Evolutionary conservation across 1,284 basidiomycete genomes (phyloP).

Genomic region (Peniophora sp.): DNA sequence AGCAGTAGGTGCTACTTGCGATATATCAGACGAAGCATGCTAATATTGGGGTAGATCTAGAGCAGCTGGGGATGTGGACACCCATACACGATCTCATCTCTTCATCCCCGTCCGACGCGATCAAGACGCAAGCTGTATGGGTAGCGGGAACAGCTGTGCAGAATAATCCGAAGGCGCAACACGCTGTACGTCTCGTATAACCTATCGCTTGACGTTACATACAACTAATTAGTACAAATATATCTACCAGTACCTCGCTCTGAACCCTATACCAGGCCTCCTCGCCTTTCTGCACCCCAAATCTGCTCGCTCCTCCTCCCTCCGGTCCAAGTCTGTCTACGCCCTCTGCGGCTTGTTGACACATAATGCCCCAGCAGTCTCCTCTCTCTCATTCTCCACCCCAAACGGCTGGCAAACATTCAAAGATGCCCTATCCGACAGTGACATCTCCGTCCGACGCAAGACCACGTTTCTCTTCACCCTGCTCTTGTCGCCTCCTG

Average conservation of each 20-base stretch:
- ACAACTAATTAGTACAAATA: not conserved
- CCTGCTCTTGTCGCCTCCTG: slow-evolving; percentile 46
- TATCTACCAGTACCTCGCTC: slow-evolving; percentile 70
- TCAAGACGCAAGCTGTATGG: slow-evolving; percentile 81
- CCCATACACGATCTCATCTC: slow-evolving; percentile 66
- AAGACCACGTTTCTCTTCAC: slow-evolving; percentile 85
- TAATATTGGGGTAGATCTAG: slow-evolving; percentile 61
- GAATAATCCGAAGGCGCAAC: slow-evolving; percentile 90
- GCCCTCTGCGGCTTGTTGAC: slow-evolving; percentile 80
- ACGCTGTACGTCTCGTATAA: slow-evolving; percentile 49
- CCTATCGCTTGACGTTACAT: not conserved
- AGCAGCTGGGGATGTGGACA: slow-evolving; percentile 81
- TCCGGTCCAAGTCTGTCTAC: slow-evolving; percentile 83
- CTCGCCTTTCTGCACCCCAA: slow-evolving; percentile 56
- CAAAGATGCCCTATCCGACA: slow-evolving; percentile 61
- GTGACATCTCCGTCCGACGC: slow-evolving; percentile 70
- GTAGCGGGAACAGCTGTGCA: slow-evolving; percentile 91
- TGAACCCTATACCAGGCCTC: slow-evolving; percentile 63
- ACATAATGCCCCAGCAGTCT: slow-evolving; percentile 71
- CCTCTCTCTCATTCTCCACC: slow-evolving; percentile 49
- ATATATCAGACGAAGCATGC: not conserved
- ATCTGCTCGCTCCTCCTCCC: slow-evolving; percentile 32
- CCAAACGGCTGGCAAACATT: slow-evolving; percentile 67
- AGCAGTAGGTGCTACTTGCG: slow-evolving; percentile 50
- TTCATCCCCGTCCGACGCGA: slow-evolving; percentile 44